Percentiles rank a stretch among this genome's conserved stretches.
These are phyloP conservation scores for Artemisia annua DNA, from an alignment of 129 eudicot genomes.

Conservation along the genomic window DNA sequence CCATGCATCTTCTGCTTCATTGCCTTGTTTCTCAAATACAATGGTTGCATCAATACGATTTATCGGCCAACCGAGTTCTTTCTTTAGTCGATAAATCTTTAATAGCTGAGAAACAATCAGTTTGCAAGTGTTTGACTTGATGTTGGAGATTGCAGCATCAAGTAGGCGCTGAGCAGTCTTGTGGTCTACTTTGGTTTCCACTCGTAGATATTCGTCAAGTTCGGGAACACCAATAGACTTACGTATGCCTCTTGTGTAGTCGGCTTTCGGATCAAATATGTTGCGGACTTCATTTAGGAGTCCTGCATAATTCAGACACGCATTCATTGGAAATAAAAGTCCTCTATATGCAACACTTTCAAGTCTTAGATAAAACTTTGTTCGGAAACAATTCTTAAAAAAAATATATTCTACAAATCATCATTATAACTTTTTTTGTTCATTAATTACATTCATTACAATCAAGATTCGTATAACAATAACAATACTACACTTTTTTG, in stretches of 20 bases:
- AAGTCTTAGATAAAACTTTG: too few species aligned
- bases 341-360: not conserved
- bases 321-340: not conserved
- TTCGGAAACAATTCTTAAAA: too few species aligned
- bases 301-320: not conserved
- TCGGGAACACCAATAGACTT: constrained; percentile 14
- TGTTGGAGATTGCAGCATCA: constrained; percentile 7
- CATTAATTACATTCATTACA: too few species aligned
- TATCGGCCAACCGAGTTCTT: constrained; percentile 3
- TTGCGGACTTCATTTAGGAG: constrained; percentile 28
- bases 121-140: constrained; percentile 12
- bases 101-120: constrained; percentile 1
- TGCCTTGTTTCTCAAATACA: constrained; percentile 8
- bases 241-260: constrained; percentile 25
- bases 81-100: constrained; percentile 13
- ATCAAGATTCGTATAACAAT: too few species aligned
- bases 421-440: too few species aligned
- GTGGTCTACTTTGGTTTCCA: constrained; percentile 5
- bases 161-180: constrained; percentile 3
- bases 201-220: constrained; percentile 11
- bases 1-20: not conserved
- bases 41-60: constrained; percentile 6
- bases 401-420: too few species aligned
- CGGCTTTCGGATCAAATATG: constrained; percentile 12
- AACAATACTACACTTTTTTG: too few species aligned